phyloP scores from a whole-genome alignment of 1,139 yeast genomes.

The Lodderomyces jiufengensis region DNA sequence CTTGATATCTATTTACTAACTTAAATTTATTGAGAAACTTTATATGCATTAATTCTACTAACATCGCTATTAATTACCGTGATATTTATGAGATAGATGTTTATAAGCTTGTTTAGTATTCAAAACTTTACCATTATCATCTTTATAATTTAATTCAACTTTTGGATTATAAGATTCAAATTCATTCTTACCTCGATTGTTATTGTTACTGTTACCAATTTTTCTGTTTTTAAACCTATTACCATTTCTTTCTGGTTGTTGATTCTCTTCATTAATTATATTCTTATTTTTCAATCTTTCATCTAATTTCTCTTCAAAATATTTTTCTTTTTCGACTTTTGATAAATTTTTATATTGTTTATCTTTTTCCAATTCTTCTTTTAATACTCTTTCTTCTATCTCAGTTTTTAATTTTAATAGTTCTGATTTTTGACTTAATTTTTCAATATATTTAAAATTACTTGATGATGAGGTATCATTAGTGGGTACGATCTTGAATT shows the following conservation, averaged over 20 bases:
- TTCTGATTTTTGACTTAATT: conserved; percentile 31
- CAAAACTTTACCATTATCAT: conserved; percentile 65
- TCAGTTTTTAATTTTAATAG: conserved; percentile 30
- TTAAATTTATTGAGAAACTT: no score
- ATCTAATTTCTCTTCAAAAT: conserved; percentile 29
- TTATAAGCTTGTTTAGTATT: conserved; percentile 80
- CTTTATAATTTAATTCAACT: conserved; percentile 62
- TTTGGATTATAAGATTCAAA: conserved; percentile 56
- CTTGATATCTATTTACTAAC: no score
- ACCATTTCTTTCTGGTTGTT: background rate
- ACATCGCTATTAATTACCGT: no score
- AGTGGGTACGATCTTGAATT: no score
- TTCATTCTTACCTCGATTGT: conserved; percentile 2
- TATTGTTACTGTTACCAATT: conserved; percentile 1
- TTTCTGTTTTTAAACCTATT: background rate
- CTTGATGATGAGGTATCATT: no score
- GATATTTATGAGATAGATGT: conserved; percentile 80
- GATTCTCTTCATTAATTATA: conserved; percentile 15
- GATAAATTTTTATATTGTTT: conserved; percentile 28
- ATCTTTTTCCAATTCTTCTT: conserved; percentile 38
- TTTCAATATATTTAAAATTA: conserved; percentile 24
- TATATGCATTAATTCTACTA: no score
- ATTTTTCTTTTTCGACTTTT: conserved; percentile 26
- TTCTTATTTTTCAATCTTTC: conserved; percentile 26
- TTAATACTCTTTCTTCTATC: conserved; percentile 38